Base-by-base conservation (phyloP, 2,329 filamentous ascomycete species). In the Xylariaceae sp. region DNA sequence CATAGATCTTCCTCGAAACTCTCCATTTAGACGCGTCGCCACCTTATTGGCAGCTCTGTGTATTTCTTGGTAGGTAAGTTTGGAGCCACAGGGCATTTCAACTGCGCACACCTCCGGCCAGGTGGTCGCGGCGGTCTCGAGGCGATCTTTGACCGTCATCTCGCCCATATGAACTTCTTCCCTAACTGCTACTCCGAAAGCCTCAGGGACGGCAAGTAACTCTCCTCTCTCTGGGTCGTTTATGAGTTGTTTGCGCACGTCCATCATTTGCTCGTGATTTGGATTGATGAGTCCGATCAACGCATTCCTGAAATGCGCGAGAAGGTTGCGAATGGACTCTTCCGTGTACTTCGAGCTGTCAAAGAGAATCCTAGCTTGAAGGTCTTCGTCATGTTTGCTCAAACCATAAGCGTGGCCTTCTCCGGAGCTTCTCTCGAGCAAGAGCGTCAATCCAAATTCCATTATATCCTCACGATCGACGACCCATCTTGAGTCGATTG, bases 251-350 rank as follows among this genome's bases (percentile, higher is more conserved):
- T 19, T 33, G 18, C 45, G 34, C 18, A 47, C 18, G 6, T 47
- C 45, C 31, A n/a, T 40, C 45, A 47, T 16, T 40, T 33, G 38
- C 4, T 18, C 33, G 18, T 41, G 14, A 19, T 47, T 34, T n/a
- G 36, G 36, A 6, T 13, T 41, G 16, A 39, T 17, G 16, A 39
- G 36, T 39, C 36, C 36, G 11, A 13, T 39, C 16, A 47, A 38
- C 28, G 45, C 45, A 17, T 47, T 47, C 18, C n/a, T 47, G 45
- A 47, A 47, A 31, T 47, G 45, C 19, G n/a, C 18, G 34, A 47
- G n/a, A 22, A 47, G 34, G 12, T 18, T 47, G 2, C n/a, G 6
- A 31, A 47, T 41, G 5, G 14, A 14, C 3, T 34, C 17, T 28
- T 47, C 13, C 17, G 45, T 38, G 19, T 47, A 47, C 3, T 19